These are phyloP conservation scores for Yamadazyma scolyti DNA, from an alignment of 805 yeast species.

Conservation along the genomic window DNA sequence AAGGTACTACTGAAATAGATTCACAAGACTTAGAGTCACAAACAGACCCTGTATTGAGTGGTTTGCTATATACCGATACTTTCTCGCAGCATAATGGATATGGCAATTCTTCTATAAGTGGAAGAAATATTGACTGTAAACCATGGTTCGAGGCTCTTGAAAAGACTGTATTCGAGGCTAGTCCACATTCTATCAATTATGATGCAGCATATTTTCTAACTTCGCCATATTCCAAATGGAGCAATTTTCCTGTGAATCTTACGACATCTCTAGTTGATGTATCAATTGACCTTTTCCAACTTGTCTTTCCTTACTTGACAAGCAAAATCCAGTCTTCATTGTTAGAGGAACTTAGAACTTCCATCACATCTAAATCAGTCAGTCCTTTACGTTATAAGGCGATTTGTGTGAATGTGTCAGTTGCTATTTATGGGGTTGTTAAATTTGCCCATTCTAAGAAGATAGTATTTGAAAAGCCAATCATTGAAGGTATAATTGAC, in stretches of 20 bases:
- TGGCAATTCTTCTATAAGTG: too few species aligned
- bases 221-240: constrained; percentile 20
- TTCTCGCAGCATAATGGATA: too few species aligned
- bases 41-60: too few species aligned
- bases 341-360: constrained; percentile 70
- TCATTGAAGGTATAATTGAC: constrained; percentile 47
- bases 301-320: constrained; percentile 67
- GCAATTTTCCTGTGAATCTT: constrained; percentile 23
- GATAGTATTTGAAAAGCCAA: constrained; percentile 20
- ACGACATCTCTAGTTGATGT: constrained; percentile 56
- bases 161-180: constrained; percentile 14
- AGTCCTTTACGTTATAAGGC: constrained; percentile 42
- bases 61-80: too few species aligned
- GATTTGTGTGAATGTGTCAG: constrained; percentile 55
- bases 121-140: too few species aligned
- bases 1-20: constrained; percentile 24
- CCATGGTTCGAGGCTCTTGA: constrained; percentile 35
- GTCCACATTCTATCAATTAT: constrained; percentile 24
- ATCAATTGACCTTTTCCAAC: constrained; percentile 72
- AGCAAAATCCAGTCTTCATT: constrained; percentile 81
- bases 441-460: constrained; percentile 16
- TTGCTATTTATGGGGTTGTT: constrained; percentile 58
- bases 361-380: constrained; percentile 33
- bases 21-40: too few species aligned
- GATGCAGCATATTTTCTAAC: constrained; percentile 29